phyloP scores from a whole-genome alignment of 2,329 filamentous ascomycete species.

The Sporothrix mexicana region DNA sequence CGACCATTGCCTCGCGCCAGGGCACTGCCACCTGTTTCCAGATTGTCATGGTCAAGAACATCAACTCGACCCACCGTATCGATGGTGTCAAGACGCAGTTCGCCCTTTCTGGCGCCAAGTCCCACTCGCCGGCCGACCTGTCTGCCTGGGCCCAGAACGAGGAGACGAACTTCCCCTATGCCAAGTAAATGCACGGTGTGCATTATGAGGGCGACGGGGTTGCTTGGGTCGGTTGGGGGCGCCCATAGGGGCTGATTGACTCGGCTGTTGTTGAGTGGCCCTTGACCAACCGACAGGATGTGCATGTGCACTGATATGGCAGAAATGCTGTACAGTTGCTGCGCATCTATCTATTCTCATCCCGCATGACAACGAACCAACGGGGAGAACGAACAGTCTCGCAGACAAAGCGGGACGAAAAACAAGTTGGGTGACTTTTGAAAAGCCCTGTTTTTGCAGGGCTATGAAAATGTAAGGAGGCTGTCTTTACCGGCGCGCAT shows the following conservation, averaged over 20 bases:
- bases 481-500: slow-evolving; percentile 10
- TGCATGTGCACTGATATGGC: neutral
- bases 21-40: slow-evolving; percentile 86
- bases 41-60: slow-evolving; percentile 85
- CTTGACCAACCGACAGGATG: neutral
- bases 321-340: neutral
- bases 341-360: neutral
- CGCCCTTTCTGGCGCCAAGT: slow-evolving; percentile 67
- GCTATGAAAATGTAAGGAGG: slow-evolving; percentile 11
- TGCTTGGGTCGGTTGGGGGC: neutral
- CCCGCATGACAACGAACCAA: neutral
- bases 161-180: slow-evolving; percentile 43
- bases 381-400: slow-evolving; percentile 3
- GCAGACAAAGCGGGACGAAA: neutral
- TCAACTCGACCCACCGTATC: slow-evolving; percentile 83
- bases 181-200: slow-evolving; percentile 38
- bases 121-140: slow-evolving; percentile 46
- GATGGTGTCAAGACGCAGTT: slow-evolving; percentile 74
- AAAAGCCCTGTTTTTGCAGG: neutral
- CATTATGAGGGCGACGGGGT: neutral
- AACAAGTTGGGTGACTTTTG: neutral
- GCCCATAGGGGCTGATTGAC: neutral
- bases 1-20: slow-evolving; percentile 82
- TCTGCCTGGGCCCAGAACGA: slow-evolving; percentile 45
- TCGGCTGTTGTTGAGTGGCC: too few relatives aligned